phyloP scores from a whole-genome alignment of 306 rosid genomes.

The Astragalus membranaceus region DNA sequence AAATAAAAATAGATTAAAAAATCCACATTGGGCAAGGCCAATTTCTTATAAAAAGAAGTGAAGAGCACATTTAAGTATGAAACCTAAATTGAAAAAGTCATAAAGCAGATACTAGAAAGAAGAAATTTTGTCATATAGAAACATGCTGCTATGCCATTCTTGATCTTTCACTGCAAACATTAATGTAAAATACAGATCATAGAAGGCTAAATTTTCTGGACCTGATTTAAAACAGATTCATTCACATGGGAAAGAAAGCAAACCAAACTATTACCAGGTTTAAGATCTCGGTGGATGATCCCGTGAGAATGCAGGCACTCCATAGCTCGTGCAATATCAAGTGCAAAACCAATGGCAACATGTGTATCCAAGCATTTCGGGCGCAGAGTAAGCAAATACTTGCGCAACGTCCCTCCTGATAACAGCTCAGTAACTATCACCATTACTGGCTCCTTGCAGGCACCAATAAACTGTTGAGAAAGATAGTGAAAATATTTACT shows the following conservation, averaged over 20 bases:
- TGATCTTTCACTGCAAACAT: not conserved
- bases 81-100: not conserved
- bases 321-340: conserved; percentile 92
- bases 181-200: not conserved
- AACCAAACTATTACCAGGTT: conserved; percentile 64
- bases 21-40: not conserved
- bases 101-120: not conserved
- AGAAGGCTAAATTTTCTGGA: not conserved
- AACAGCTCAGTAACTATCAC: conserved; percentile 93
- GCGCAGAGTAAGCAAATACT: conserved; percentile 71
- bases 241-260: conserved; percentile 5
- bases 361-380: conserved; percentile 78
- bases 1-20: not conserved
- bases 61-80: not conserved
- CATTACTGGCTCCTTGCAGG: conserved; percentile 92
- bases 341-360: conserved; percentile 76
- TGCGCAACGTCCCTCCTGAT: conserved; percentile 78
- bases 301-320: conserved; percentile 95
- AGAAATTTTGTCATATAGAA: not conserved
- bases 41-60: not conserved
- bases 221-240: not conserved
- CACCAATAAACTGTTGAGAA: conserved; percentile 75
- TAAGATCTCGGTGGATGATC: conserved; percentile 91
- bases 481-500: conserved; percentile 24
- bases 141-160: not conserved